Evolutionary conservation across 495 filamentous ascomycete genomes (phyloP).

Genomic region (Penicillium steckii): DNA sequence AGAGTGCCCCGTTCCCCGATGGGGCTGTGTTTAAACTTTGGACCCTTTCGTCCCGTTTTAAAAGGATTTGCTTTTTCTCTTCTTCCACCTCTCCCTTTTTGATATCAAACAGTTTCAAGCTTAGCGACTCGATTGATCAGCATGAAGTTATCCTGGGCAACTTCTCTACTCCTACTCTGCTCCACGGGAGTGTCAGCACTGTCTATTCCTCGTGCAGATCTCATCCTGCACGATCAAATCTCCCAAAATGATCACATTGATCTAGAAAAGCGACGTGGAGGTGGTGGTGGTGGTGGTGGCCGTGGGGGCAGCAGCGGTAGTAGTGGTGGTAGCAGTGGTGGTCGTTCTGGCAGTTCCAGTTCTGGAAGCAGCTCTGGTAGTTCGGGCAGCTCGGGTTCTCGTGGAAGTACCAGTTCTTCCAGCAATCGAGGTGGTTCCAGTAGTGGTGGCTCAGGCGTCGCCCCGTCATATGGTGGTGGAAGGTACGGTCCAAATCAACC

Average conservation of each 20-base stretch:
- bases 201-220: conserved; percentile 25
- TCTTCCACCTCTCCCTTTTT: neutral
- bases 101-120: too few species aligned
- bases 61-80: neutral
- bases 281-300: conserved; percentile 39
- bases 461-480: conserved; percentile 16
- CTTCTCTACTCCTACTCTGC: conserved; percentile 28
- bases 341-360: conserved; percentile 7
- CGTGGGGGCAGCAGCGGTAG: conserved; percentile 28
- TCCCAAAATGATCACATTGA: conserved; percentile 17
- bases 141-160: conserved; percentile 34
- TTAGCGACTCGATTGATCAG: too few species aligned
- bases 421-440: conserved; percentile 63
- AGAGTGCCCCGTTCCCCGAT: too few species aligned
- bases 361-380: conserved; percentile 19
- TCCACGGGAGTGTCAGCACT: conserved; percentile 29
- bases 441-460: conserved; percentile 20
- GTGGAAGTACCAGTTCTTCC: conserved; percentile 19
- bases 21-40: neutral
- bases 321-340: conserved; percentile 18
- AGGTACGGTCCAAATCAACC: conserved; percentile 17
- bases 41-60: neutral
- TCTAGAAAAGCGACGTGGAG: conserved; percentile 49
- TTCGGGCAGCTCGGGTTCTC: neutral
- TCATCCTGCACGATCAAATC: conserved; percentile 21